Percentiles rank a stretch among this genome's conserved stretches.
phyloP scores from a whole-genome alignment of 176 grass and related monocot species.

The Musa itinerans region DNA sequence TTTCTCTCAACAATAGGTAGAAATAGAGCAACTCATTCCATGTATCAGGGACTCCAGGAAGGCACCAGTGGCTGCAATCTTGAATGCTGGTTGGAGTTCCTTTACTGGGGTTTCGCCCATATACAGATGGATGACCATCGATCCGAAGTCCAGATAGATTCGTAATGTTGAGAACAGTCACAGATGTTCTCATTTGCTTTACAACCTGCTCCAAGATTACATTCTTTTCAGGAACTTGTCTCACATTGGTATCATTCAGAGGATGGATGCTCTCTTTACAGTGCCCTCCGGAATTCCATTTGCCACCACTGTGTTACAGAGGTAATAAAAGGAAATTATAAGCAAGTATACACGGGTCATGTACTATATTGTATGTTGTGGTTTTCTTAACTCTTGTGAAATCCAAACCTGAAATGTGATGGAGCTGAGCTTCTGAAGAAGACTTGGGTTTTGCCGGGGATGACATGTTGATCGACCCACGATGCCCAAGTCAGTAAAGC shows the following conservation, averaged over 20 bases:
- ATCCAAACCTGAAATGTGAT: slow-evolving; percentile 74
- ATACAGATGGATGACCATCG: slow-evolving; percentile 76
- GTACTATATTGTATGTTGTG: too few species aligned
- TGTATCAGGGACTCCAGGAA: slow-evolving; percentile 71
- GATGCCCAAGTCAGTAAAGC: slow-evolving; percentile 74
- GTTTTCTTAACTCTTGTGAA: neutral
- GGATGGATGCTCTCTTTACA: slow-evolving; percentile 54
- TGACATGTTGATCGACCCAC: slow-evolving; percentile 57
- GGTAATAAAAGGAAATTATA: too few species aligned
- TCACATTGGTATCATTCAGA: slow-evolving; percentile 31
- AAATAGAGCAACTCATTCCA: slow-evolving; percentile 73
- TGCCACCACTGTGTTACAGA: slow-evolving; percentile 42
- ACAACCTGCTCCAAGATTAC: slow-evolving; percentile 47
- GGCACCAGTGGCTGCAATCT: slow-evolving; percentile 84
- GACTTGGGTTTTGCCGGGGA: slow-evolving; percentile 46
- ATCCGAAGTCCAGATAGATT: slow-evolving; percentile 65
- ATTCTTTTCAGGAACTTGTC: slow-evolving; percentile 38
- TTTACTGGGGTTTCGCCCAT: slow-evolving; percentile 41
- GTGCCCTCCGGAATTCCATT: slow-evolving; percentile 92
- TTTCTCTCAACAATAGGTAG: slow-evolving; percentile 32
- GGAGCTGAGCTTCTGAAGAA: slow-evolving; percentile 88
- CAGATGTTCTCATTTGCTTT: slow-evolving; percentile 57
- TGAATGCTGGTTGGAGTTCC: slow-evolving; percentile 30
- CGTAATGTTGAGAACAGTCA: slow-evolving; percentile 73
- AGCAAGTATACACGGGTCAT: too few species aligned